phyloP scores from a whole-genome alignment of 495 filamentous ascomycete genomes.

The Hamigera avellanea region DNA sequence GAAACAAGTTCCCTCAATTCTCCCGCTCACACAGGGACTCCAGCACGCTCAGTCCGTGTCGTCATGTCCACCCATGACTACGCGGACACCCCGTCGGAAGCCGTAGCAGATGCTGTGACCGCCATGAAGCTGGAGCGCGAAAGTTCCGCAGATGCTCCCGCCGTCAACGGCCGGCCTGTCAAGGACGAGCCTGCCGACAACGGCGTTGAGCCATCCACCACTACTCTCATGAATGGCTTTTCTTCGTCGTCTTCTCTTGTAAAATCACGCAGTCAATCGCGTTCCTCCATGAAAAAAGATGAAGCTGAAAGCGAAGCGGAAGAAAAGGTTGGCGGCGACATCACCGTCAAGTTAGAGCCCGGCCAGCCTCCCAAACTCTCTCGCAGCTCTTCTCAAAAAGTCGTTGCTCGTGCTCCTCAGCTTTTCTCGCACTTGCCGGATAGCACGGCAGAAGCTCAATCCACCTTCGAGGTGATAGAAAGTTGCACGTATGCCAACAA shows the following conservation, averaged over 20 bases:
- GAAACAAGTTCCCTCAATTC: slow-evolving; percentile 3
- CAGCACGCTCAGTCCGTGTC: slow-evolving; percentile 25
- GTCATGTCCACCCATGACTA: slow-evolving; percentile 37
- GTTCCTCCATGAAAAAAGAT: slow-evolving; percentile 12
- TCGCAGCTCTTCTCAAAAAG: slow-evolving; percentile 64
- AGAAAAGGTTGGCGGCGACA: slow-evolving; percentile 44
- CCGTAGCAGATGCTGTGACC: slow-evolving; percentile 25
- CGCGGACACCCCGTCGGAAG: slow-evolving; percentile 30
- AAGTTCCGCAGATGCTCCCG: slow-evolving; percentile 1
- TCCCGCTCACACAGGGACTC: slow-evolving; percentile 2
- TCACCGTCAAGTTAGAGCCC: slow-evolving; percentile 52
- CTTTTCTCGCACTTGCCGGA: slow-evolving; percentile 62
- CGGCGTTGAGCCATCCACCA: slow-evolving; percentile 2
- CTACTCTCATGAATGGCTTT: slow-evolving; percentile 1
- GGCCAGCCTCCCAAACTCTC: slow-evolving; percentile 62
- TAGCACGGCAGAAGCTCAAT: slow-evolving; percentile 61
- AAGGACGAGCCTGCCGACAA: background rate
- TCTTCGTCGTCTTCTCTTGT: slow-evolving; percentile 2
- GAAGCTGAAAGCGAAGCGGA: slow-evolving; percentile 8
- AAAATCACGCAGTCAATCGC: slow-evolving; percentile 12
- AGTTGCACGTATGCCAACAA: slow-evolving; percentile 83
- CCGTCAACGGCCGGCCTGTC: slow-evolving; percentile 14
- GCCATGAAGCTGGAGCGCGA: slow-evolving; percentile 27
- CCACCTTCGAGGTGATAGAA: slow-evolving; percentile 68
- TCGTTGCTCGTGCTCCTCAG: slow-evolving; percentile 42